phyloP scores from a whole-genome alignment of 768 basidiomycete genomes.

The Hydnum rufescens region DNA sequence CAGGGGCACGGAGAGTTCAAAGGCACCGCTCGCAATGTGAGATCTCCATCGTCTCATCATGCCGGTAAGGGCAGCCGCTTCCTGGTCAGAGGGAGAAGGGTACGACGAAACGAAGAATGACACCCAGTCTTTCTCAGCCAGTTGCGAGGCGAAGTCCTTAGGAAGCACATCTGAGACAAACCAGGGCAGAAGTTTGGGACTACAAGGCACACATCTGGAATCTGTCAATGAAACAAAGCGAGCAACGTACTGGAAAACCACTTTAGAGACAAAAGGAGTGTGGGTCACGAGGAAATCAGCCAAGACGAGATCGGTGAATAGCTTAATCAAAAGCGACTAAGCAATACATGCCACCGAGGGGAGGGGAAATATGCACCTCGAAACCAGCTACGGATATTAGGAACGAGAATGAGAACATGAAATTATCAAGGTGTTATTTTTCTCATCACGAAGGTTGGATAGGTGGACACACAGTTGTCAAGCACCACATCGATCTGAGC shows the following conservation, averaged over 20 bases:
- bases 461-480: constrained; percentile 52
- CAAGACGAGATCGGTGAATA: constrained; percentile 85
- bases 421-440: neutral
- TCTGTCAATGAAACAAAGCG: constrained; percentile 3
- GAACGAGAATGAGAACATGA: neutral
- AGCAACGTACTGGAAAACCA: constrained; percentile 69
- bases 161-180: constrained; percentile 94
- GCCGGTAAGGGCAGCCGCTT: constrained; percentile 20
- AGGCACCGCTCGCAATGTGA: constrained; percentile 51
- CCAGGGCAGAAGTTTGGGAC: constrained; percentile 91
- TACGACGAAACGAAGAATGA: constrained; percentile 48
- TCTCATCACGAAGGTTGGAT: neutral
- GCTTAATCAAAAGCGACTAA: constrained; percentile 22
- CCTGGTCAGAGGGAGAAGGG: neutral
- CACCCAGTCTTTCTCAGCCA: constrained; percentile 22
- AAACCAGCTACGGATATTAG: constrained; percentile 47
- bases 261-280: constrained; percentile 61
- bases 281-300: constrained; percentile 83
- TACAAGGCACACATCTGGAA: constrained; percentile 15
- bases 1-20: constrained; percentile 25
- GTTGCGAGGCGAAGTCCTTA: constrained; percentile 49
- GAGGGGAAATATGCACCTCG: constrained; percentile 32
- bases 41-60: constrained; percentile 54
- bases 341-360: neutral
- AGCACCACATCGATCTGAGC: constrained; percentile 65